phyloP scores from a whole-genome alignment of 805 yeast genomes.

The Kuraishia piskuri region DNA sequence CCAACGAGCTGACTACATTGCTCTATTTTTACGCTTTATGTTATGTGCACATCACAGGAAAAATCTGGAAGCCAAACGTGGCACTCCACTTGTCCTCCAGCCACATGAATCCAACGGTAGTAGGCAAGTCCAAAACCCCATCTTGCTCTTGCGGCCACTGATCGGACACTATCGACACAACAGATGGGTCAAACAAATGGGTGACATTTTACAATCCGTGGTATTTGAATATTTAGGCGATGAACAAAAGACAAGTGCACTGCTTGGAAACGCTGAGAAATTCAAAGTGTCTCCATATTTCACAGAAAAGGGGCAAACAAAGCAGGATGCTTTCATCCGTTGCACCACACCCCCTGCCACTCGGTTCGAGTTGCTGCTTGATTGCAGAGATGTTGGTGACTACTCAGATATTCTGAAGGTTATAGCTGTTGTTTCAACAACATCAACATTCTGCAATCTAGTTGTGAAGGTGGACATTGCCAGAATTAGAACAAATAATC shows the following conservation, averaged over 20 bases:
- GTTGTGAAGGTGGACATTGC: constrained; percentile 26
- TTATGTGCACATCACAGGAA: constrained; percentile 49
- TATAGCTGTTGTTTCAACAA: constrained; percentile 24
- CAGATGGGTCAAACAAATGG: constrained; percentile 26
- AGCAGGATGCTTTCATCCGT: constrained; percentile 27
- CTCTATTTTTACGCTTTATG: constrained; percentile 47
- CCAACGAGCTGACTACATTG: constrained; percentile 42
- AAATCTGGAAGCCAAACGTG: constrained; percentile 31
- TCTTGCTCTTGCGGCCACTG: constrained; percentile 44
- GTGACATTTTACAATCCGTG: constrained; percentile 14
- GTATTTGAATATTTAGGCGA: background rate
- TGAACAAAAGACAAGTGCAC: background rate
- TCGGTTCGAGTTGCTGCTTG: constrained; percentile 14
- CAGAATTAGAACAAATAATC: constrained; percentile 7
- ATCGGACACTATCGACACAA: constrained; percentile 54
- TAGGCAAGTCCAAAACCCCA: constrained; percentile 26
- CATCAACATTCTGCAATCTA: constrained; percentile 32
- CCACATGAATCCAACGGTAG: background rate
- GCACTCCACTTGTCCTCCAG: constrained; percentile 27
- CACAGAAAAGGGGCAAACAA: background rate
- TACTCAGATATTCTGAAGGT: constrained; percentile 10
- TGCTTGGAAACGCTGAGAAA: background rate
- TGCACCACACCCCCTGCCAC: constrained; percentile 27
- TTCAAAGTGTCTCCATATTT: background rate
- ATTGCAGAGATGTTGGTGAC: constrained; percentile 9